Evolutionary conservation across 257 asterid genomes (phyloP), one percentile per base, ranked within the genome.

Genomic region (Plantago ovata): DNA sequence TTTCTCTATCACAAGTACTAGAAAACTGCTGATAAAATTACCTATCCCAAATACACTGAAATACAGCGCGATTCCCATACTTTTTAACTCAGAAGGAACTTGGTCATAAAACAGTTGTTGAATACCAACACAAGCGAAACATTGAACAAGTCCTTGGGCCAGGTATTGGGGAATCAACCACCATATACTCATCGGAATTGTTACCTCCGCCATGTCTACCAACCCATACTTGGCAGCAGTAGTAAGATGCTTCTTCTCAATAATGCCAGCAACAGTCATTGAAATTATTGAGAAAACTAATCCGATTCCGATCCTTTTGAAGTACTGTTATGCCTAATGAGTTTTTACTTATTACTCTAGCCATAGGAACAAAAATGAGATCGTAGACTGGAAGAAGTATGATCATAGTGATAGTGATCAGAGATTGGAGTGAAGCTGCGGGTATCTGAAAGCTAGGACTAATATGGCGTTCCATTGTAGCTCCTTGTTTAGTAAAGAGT

Each of bases 51-150:
- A 36, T 33, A 84, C 75, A 57, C 91, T 84, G 5, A 79, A 69
- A 72, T 59, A 81, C 13, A 86, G 68, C 28, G 84, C 65, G 1
- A 81, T 62, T 12, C 90, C 95, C 0, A 80, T 65, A 24, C 88
- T 77, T 72, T 75, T 84, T 61, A 84, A 50, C 16, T 73, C 87
- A 18, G 74, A 64, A 1, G 90, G 88, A 53, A 81, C 75, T 60
- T 79, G 78, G 64, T 79, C 88, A 4, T 86, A 86, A 74, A 84
- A 84, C 54, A 84, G 42, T 67, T 86, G 88, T 49, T 86, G 95
- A 72, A 84, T 58, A 22, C 94, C 95, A 15, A 84, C 76, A 60
- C 75, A 46, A 13, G 79, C 53, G 56, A 81, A 74, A 21, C 67
- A 79, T 10, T 86, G 90, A 0, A 82, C 69, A 9, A 83, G 60